These are phyloP conservation scores for Neonectria hederae DNA, from an alignment of 2,329 filamentous ascomycete species.

Conservation along the genomic window DNA sequence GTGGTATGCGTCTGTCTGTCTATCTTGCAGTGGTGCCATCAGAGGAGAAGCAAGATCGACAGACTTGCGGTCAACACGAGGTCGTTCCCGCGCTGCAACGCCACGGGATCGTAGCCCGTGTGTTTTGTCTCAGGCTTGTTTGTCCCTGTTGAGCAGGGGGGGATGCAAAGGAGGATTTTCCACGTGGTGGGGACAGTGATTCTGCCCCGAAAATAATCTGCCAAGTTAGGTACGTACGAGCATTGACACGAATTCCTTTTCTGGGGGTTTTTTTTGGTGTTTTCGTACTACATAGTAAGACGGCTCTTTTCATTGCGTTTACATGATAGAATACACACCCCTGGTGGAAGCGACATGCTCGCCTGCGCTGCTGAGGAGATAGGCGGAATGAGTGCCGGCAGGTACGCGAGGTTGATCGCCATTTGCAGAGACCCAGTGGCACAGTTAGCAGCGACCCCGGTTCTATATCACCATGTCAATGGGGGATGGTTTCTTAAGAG, in stretches of 20 bases:
- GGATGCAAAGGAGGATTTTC: conserved; percentile 11
- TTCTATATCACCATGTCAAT: conserved; percentile 2
- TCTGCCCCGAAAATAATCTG: neutral
- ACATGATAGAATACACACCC: neutral
- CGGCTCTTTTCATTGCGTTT: neutral
- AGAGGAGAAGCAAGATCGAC: neutral
- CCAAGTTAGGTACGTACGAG: neutral
- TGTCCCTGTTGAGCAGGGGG: conserved; percentile 4
- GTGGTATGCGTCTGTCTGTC: neutral
- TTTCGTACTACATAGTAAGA: neutral
- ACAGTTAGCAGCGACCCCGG: conserved; percentile 2
- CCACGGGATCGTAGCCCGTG: neutral
- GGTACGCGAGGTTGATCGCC: conserved; percentile 9
- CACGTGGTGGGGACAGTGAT: conserved; percentile 4
- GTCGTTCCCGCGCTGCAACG: neutral
- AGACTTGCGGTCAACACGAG: neutral
- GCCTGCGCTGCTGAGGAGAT: conserved; percentile 3
- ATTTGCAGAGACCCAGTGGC: neutral
- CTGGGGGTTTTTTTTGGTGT: neutral
- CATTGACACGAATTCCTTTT: neutral
- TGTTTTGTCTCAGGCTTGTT: neutral
- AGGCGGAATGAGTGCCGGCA: conserved; percentile 9
- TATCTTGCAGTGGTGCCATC: neutral
- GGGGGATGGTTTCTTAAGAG: neutral
- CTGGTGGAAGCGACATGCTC: neutral